Evolutionary conservation across 2,329 filamentous ascomycete genomes (phyloP).

Genomic region (Fusarium sp.): DNA sequence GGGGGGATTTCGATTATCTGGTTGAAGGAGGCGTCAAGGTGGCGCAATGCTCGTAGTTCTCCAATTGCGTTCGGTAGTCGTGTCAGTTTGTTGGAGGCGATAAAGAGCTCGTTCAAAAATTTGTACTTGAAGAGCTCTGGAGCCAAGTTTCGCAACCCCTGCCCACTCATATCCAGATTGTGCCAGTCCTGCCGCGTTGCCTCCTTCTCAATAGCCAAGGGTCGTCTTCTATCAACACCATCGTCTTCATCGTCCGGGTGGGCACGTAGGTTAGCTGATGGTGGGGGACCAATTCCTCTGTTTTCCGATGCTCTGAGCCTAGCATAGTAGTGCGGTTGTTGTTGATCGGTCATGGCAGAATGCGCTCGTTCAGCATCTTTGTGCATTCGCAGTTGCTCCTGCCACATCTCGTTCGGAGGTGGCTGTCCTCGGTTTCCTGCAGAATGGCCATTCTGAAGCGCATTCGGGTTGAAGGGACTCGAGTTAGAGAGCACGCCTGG

Average conservation of each 20-base stretch:
- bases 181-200: conserved; percentile 85
- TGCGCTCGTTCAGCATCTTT: conserved; percentile 79
- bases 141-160: conserved; percentile 86
- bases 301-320: conserved; percentile 76
- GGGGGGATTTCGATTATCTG: conserved; percentile 82
- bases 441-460: conserved; percentile 66
- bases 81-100: conserved; percentile 90
- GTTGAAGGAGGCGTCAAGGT: conserved; percentile 91
- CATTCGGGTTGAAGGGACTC: conserved; percentile 65
- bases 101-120: conserved; percentile 91
- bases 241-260: conserved; percentile 63
- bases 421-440: conserved; percentile 59
- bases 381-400: conserved; percentile 82
- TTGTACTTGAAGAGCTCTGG: conserved; percentile 83
- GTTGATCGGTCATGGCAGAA: conserved; percentile 74
- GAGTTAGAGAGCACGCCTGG: conserved; percentile 67
- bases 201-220: conserved; percentile 72
- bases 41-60: conserved; percentile 79
- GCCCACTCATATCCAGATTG: conserved; percentile 94
- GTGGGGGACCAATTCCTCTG: conserved; percentile 68
- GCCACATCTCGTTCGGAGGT: conserved; percentile 78
- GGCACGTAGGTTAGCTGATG: conserved; percentile 58
- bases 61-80: conserved; percentile 84
- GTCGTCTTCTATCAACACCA: conserved; percentile 65
- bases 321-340: conserved; percentile 76